phyloP scores from a whole-genome alignment of 176 grass and related monocot genomes.

The Calamus simplicifolius region DNA sequence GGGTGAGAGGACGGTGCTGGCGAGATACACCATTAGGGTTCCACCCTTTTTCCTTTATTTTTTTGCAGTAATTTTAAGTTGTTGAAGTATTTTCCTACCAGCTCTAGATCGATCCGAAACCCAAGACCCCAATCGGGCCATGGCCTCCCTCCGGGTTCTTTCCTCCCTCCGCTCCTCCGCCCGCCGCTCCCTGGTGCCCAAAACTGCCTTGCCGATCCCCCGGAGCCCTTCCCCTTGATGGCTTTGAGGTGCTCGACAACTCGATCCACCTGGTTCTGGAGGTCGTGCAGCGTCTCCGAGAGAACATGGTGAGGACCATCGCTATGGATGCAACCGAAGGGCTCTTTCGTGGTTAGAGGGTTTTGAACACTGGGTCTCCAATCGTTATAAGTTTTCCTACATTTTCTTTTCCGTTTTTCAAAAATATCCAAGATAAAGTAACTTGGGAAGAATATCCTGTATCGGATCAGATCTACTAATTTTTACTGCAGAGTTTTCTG shows the following conservation, averaged over 20 bases:
- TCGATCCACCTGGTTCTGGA: slow-evolving; percentile 84
- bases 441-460: too few species aligned
- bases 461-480: too few species aligned
- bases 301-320: slow-evolving; percentile 92
- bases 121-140: slow-evolving; percentile 61
- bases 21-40: too few species aligned
- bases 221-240: slow-evolving; percentile 31
- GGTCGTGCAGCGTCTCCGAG: slow-evolving; percentile 90
- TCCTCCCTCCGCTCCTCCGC: slow-evolving; percentile 52
- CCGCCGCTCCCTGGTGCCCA: slow-evolving; percentile 8
- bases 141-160: slow-evolving; percentile 68
- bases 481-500: too few species aligned
- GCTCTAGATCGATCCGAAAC: not conserved
- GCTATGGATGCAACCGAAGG: slow-evolving; percentile 93
- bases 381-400: slow-evolving; percentile 47
- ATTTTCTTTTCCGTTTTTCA: not conserved
- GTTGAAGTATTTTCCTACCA: too few species aligned
- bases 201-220: slow-evolving; percentile 16
- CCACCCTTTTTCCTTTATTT: too few species aligned
- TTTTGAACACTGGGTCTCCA: slow-evolving; percentile 85
- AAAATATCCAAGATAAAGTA: too few species aligned
- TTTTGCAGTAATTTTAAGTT: too few species aligned
- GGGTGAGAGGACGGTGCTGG: too few species aligned
- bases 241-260: slow-evolving; percentile 87
- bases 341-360: slow-evolving; percentile 70